Base-by-base conservation (phyloP, 1,284 basidiomycete species). In the Fomitopsis palustris region DNA sequence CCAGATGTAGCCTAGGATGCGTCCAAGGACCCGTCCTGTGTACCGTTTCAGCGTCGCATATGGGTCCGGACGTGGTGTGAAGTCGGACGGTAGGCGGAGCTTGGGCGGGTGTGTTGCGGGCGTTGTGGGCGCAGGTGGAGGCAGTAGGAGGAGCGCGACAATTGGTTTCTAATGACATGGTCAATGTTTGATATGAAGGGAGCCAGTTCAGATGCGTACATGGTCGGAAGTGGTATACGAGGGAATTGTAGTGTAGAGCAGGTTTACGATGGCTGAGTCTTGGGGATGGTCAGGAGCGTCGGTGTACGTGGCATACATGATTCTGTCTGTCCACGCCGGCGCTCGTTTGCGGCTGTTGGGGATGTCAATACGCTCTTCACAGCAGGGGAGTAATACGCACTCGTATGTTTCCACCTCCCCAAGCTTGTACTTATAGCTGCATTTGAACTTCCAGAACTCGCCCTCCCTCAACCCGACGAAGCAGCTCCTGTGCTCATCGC, bases 271-370 rank as follows among this genome's bases (percentile, higher is more conserved):
- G 51, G 75, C 71, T 0, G 87, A 87, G 55, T 75, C 68, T 17
- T 83, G 75, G 6, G 79, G 78, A 5, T 72, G 71, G 60, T 83
- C 76, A 2, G 85, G 81, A 0, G 80, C 78, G 70, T 93, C 92
- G n/a, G 81, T 80, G 66, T 90, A 79, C 6, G 93, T 93, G 2
- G 90, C 82, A 72, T 95, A 97, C 65, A 99, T 77, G 52, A 99
- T 86, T 45, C 96, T 85, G 74, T 99, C 96, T 23, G 96, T 98
- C 93, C 95, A 99, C 21, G 95, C 90, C 0, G 96, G 96, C 6
- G 82, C 80, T 7, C 96, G 86, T 69, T 88, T 92, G 27, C 77
- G 74, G 70, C 86, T 93, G 54, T 19, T 63, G 61, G 27, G 27
- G 35, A 55, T 38, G 35, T 58, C 25, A 56, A 17, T 19, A 47